Percentiles rank a stretch among this genome's conserved stretches.
Conservation (phyloP, 2,329 filamentous ascomycete genomes). For the Calycina herbarum region DNA sequence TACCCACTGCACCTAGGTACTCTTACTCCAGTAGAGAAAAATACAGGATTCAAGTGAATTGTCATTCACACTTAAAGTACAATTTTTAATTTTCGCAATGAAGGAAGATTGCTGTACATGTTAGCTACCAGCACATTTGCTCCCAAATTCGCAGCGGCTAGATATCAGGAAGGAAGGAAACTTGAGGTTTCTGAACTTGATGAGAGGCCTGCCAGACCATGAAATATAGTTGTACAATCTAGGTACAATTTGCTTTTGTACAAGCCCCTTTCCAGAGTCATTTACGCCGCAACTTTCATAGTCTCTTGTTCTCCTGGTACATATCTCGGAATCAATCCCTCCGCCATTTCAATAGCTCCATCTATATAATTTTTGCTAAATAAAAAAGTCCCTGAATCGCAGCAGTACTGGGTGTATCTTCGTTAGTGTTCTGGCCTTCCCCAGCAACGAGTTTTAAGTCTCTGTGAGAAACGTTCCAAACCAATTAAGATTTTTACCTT, state of each 20-base stretch:
- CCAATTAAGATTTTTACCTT: constrained; percentile 36
- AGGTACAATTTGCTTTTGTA: background rate
- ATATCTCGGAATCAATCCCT: constrained; percentile 62
- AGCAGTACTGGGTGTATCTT: constrained; percentile 68
- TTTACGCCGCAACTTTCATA: constrained; percentile 21
- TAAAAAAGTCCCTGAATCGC: constrained; percentile 92
- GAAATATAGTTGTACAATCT: background rate
- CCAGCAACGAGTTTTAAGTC: constrained; percentile 67
- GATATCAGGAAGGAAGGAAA: no score
- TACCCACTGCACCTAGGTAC: no score
- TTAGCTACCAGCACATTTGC: no score
- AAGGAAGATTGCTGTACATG: no score
- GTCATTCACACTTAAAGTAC: no score
- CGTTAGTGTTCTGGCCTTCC: constrained; percentile 19
- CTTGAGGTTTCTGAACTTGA: no score
- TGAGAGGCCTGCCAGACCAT: no score
- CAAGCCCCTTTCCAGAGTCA: background rate
- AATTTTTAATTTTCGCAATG: no score
- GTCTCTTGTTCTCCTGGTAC: constrained; percentile 42
- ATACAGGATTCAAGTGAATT: no score
- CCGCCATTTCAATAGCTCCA: constrained; percentile 80
- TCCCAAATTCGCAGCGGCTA: no score
- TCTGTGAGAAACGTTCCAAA: constrained; percentile 68
- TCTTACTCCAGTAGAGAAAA: no score
- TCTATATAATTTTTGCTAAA: constrained; percentile 92